Percentiles rank a stretch among this genome's conserved stretches.
Conservation (phyloP, 2,329 filamentous ascomycete genomes). For the Rhynchosporium secalis region DNA sequence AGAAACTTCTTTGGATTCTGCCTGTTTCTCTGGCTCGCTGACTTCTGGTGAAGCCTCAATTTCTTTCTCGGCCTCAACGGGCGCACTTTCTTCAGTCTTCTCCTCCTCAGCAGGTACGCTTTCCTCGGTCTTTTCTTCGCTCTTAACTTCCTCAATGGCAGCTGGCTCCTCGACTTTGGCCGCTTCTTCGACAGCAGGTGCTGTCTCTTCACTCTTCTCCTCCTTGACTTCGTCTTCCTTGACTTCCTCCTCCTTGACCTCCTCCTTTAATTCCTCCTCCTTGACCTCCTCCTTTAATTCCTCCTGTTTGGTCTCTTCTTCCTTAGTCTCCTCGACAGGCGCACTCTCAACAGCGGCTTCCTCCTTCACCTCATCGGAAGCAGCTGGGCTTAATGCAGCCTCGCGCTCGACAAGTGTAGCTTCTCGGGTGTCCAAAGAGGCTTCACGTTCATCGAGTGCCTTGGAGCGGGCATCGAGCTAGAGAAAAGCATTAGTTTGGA, state of each 20-base stretch:
- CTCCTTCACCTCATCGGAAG: slow-evolving; percentile 1
- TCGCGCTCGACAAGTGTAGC: slow-evolving; percentile 7
- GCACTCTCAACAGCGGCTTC: slow-evolving; percentile 6
- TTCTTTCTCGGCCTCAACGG: slow-evolving; percentile 11
- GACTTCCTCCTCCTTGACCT: not conserved
- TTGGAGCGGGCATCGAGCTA: slow-evolving; percentile 7
- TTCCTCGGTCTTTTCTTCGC: not conserved
- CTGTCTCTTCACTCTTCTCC: not conserved
- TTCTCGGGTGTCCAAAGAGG: slow-evolving; percentile 13
- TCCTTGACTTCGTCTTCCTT: not conserved
- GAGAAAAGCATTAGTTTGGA: not conserved
- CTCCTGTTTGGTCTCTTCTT: not conserved
- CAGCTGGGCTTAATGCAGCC: slow-evolving; percentile 1
- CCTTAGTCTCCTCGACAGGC: slow-evolving; percentile 5
- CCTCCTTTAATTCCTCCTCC: too few relatives aligned
- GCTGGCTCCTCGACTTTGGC: not conserved
- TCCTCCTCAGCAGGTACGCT: not conserved
- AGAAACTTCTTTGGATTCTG: not conserved
- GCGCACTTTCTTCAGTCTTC: not conserved
- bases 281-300: not conserved
- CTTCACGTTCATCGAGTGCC: slow-evolving; percentile 17
- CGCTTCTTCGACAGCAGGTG: not conserved
- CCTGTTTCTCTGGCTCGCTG: not conserved
- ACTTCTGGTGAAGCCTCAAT: not conserved
- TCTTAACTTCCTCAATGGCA: not conserved